A percentile compares a stretch with the other conserved stretches of the same genome.
phyloP scores from a whole-genome alignment of 2,329 filamentous ascomycete species.

The Alternaria ventricosa region DNA sequence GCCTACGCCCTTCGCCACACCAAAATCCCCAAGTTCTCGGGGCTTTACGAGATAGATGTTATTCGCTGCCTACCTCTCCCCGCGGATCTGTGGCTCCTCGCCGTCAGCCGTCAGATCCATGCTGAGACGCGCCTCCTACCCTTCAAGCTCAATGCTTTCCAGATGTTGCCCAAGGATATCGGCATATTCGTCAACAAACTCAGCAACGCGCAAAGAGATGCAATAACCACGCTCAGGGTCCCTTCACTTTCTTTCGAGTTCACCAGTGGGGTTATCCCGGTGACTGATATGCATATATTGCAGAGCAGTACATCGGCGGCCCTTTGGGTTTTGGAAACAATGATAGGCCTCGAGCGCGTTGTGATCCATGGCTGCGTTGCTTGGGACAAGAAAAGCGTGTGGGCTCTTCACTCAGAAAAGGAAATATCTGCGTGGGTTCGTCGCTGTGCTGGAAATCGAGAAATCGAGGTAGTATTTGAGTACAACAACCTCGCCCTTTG shows the following conservation, averaged over 20 bases:
- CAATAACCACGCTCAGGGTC: neutral
- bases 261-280: neutral
- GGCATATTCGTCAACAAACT: neutral
- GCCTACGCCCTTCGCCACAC: neutral
- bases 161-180: neutral
- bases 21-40: neutral
- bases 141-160: neutral
- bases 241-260: neutral
- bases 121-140: neutral
- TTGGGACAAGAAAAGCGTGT: neutral
- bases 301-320: neutral
- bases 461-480: neutral
- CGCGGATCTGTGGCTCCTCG: neutral
- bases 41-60: fast-evolving
- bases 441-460: neutral
- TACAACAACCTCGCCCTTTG: neutral
- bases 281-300: neutral
- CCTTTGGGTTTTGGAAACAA: neutral
- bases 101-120: neutral
- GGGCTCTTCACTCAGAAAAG: neutral
- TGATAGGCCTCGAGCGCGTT: neutral
- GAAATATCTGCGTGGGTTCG: neutral
- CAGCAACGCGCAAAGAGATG: neutral
- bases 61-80: neutral
- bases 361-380: neutral